A percentile compares a stretch with the other conserved stretches of the same genome.
These are phyloP conservation scores for Annona squamosa DNA, from an alignment of 164 flowering plant species.

Conservation along the genomic window DNA sequence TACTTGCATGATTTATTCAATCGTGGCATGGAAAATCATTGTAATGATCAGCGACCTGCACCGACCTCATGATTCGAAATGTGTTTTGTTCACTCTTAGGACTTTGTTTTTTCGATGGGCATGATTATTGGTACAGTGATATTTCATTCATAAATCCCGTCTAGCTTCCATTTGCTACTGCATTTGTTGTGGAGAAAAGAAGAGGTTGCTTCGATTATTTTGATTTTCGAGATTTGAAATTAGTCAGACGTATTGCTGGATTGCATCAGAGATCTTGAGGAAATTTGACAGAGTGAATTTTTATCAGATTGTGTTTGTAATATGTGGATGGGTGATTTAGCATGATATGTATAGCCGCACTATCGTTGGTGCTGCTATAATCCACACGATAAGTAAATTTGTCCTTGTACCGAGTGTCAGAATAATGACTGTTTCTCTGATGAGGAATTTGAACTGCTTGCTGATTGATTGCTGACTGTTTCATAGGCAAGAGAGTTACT, in stretches of 20 bases:
- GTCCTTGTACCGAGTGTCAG: background rate
- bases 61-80: too few relatives aligned
- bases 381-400: background rate
- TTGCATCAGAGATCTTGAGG: background rate
- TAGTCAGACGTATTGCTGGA: background rate
- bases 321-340: background rate
- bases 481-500: conserved; percentile 86
- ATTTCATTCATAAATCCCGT: too few relatives aligned
- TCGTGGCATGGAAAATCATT: background rate
- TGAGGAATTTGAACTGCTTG: background rate
- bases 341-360: background rate
- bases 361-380: background rate
- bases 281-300: background rate
- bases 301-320: background rate
- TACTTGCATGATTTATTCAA: background rate
- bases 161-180: background rate
- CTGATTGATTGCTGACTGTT: background rate
- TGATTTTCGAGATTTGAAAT: background rate
- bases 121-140: too few relatives aligned
- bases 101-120: too few relatives aligned
- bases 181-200: background rate
- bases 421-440: background rate
- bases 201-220: background rate
- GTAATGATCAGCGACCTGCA: too few relatives aligned
- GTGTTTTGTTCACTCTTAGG: too few relatives aligned